These are phyloP conservation scores for Camelina laxa DNA, from an alignment of 345 rosid species.

Conservation along the genomic window DNA sequence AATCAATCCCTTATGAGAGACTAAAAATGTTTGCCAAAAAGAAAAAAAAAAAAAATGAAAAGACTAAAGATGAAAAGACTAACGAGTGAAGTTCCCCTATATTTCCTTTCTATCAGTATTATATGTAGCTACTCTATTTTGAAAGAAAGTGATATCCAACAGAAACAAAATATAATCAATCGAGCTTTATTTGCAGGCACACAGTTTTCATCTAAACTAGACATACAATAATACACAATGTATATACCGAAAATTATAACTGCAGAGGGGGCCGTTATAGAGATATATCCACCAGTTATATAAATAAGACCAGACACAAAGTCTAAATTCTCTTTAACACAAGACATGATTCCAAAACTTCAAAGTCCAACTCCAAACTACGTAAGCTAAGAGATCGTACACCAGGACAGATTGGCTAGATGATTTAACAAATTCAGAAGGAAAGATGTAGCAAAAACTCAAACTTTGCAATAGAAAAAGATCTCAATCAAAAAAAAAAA, in stretches of 20 bases:
- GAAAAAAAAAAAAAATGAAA: too few species aligned
- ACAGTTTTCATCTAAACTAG: conserved; percentile 7
- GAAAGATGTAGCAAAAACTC: neutral
- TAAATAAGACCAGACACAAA: too few species aligned
- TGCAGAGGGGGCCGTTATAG: too few species aligned
- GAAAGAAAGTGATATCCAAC: neutral
- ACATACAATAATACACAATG: too few species aligned
- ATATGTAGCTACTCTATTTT: too few species aligned
- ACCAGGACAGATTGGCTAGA: neutral
- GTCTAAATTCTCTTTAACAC: neutral
- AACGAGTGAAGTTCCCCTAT: too few species aligned
- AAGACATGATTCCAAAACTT: neutral
- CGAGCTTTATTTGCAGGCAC: conserved; percentile 8
- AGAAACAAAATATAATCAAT: conserved; percentile 5
- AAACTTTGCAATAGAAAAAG: neutral
- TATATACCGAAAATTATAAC: too few species aligned
- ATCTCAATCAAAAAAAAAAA: neutral
- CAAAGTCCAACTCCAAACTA: neutral
- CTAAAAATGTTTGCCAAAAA: too few species aligned
- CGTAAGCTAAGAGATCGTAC: conserved; percentile 18
- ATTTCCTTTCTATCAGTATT: too few species aligned
- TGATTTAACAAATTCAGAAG: neutral
- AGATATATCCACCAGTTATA: too few species aligned
- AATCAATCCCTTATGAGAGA: too few species aligned
- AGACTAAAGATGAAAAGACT: too few species aligned